These are phyloP conservation scores for Penicillium verrucosum DNA, from an alignment of 2,329 filamentous ascomycete species.

Conservation along the genomic window DNA sequence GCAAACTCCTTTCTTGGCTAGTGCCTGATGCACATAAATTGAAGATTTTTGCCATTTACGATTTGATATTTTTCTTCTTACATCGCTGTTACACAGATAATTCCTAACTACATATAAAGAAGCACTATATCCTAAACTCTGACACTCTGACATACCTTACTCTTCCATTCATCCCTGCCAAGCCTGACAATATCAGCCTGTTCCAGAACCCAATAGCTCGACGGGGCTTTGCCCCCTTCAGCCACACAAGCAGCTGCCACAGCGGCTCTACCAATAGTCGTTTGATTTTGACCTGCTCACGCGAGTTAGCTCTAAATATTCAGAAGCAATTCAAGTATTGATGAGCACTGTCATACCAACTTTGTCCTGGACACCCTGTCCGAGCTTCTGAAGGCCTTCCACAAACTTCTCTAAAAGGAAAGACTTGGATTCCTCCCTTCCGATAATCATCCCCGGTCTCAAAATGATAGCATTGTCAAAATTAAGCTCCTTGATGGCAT, in stretches of 20 bases:
- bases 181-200: constrained; percentile 29
- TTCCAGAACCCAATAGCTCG: constrained; percentile 31
- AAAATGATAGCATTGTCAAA: constrained; percentile 39
- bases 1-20: neutral
- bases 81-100: neutral
- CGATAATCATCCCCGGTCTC: constrained; percentile 37
- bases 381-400: constrained; percentile 21
- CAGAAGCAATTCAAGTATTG: neutral
- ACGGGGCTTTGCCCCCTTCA: constrained; percentile 28
- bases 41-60: neutral
- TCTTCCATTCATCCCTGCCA: constrained; percentile 31
- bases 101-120: neutral
- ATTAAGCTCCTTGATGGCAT: constrained; percentile 34
- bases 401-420: constrained; percentile 23
- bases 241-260: constrained; percentile 27
- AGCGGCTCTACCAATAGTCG: constrained; percentile 28
- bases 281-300: constrained; percentile 27
- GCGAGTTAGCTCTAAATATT: neutral
- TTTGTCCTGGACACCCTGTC: constrained; percentile 27
- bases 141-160: neutral
- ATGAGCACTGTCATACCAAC: constrained; percentile 22
- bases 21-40: neutral
- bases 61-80: neutral
- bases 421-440: constrained; percentile 24
- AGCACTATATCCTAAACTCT: neutral